Percentiles rank a stretch among this genome's conserved stretches.
Conservation (phyloP, 2,329 filamentous ascomycete genomes). For the Verticillium longisporum region DNA sequence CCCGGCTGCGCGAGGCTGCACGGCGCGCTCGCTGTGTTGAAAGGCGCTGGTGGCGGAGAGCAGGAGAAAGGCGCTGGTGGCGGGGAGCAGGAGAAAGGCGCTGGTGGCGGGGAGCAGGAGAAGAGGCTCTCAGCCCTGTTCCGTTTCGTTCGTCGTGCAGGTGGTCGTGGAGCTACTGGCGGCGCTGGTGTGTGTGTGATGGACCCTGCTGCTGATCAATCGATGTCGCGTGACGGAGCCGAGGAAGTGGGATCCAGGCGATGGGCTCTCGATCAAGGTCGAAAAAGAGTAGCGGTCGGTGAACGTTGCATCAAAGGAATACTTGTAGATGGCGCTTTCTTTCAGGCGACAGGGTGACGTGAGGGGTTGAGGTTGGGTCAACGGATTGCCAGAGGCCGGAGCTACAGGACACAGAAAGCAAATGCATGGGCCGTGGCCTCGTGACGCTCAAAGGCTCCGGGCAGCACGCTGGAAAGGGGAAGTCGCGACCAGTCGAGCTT, state of each 20-base stretch:
- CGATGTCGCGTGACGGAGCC: background rate
- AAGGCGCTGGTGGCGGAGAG: too few species aligned
- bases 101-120: background rate
- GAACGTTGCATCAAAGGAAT: background rate
- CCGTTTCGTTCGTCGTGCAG: too few species aligned
- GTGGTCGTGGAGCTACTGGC: background rate
- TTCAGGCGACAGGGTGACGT: background rate
- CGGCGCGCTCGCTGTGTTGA: slow-evolving; percentile 3
- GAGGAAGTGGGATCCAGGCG: background rate
- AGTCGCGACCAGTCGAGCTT: background rate
- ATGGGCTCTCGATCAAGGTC: background rate
- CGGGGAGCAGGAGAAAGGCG: too few species aligned
- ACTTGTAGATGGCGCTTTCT: background rate
- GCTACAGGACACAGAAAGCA: background rate
- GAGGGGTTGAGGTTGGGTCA: background rate
- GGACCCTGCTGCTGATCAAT: background rate
- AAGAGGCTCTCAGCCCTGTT: too few species aligned
- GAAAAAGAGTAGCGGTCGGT: background rate
- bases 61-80: too few species aligned
- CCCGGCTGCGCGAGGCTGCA: too few species aligned
- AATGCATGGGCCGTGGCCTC: background rate
- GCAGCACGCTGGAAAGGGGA: background rate
- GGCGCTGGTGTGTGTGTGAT: background rate
- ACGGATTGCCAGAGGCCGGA: background rate
- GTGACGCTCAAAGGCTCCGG: background rate